A percentile compares a stretch with the other conserved stretches of the same genome.
Evolutionary conservation across 306 rosid genomes (phyloP).

Genomic region (Casuarina glauca): DNA sequence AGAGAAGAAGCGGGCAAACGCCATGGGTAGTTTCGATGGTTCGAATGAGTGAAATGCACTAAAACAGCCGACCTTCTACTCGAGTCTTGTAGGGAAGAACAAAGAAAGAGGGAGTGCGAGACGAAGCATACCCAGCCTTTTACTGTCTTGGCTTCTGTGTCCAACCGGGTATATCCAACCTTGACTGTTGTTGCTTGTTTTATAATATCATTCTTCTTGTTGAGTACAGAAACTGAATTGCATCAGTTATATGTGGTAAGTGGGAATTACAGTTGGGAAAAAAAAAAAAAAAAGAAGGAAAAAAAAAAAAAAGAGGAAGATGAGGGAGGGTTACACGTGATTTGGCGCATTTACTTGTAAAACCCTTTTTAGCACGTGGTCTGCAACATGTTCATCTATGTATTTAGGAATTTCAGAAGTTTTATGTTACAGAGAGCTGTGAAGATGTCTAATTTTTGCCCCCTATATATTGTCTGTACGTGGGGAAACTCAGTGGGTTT

Average conservation of each 20-base stretch:
- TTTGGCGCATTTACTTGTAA: slow-evolving; percentile 53
- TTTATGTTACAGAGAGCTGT: slow-evolving; percentile 40
- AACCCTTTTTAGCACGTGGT: slow-evolving; percentile 32
- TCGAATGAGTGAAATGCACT: slow-evolving; percentile 60
- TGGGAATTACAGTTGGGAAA: slow-evolving; percentile 20
- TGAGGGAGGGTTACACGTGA: slow-evolving; percentile 20
- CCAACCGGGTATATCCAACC: slow-evolving; percentile 40
- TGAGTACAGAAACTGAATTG: slow-evolving; percentile 34
- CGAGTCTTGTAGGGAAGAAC: slow-evolving; percentile 29
- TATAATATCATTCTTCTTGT: slow-evolving; percentile 40
- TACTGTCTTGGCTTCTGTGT: slow-evolving; percentile 46
- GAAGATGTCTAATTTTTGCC: slow-evolving; percentile 62
- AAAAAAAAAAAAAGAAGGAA: not conserved
- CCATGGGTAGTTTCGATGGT: slow-evolving; percentile 82
- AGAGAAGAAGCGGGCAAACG: slow-evolving; percentile 79
- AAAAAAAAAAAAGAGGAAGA: not conserved
- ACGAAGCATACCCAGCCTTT: slow-evolving; percentile 30
- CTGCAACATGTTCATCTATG: slow-evolving; percentile 47
- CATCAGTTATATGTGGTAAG: slow-evolving; percentile 12
- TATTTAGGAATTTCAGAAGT: slow-evolving; percentile 48
- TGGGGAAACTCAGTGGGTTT: slow-evolving; percentile 52
- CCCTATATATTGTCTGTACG: slow-evolving; percentile 37
- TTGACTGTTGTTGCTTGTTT: slow-evolving; percentile 38
- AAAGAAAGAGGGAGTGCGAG: slow-evolving; percentile 30
- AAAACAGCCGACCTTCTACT: slow-evolving; percentile 24